Evolutionary conservation across 2,329 filamentous ascomycete species (phyloP).

Genomic region (Chalaropsis ovoidea): DNA sequence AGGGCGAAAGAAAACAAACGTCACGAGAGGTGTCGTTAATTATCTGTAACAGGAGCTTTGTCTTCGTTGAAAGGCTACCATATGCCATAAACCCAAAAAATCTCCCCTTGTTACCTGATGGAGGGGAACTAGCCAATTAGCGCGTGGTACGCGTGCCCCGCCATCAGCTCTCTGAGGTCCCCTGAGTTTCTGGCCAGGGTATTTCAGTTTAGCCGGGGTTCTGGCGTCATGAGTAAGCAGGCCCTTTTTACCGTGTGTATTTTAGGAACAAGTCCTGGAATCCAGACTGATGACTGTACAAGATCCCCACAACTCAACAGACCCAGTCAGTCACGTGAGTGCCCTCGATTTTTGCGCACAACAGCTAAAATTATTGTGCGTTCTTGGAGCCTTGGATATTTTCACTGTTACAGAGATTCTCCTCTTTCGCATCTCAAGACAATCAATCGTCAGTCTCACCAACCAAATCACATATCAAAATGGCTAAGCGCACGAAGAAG

Average conservation of each 20-base stretch:
- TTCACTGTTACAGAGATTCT: conserved; percentile 24
- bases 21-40: conserved; percentile 22
- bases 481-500: conserved; percentile 95
- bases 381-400: conserved; percentile 24
- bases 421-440: conserved; percentile 27
- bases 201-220: neutral
- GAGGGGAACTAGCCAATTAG: conserved; percentile 25
- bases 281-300: conserved; percentile 17
- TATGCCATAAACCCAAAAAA: conserved; percentile 23
- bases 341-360: conserved; percentile 25
- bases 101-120: conserved; percentile 22
- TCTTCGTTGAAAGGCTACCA: conserved; percentile 24
- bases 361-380: conserved; percentile 25
- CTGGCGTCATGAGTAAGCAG: neutral
- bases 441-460: conserved; percentile 24
- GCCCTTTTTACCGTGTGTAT: conserved; percentile 2
- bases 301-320: conserved; percentile 14
- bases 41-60: conserved; percentile 23
- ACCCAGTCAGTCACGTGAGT: conserved; percentile 24
- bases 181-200: conserved; percentile 19
- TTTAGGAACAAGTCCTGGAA: neutral
- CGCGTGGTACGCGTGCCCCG: conserved; percentile 25
- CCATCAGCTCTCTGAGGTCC: conserved; percentile 23
- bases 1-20: conserved; percentile 19
- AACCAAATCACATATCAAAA: conserved; percentile 47